A percentile compares a stretch with the other conserved stretches of the same genome.
Conservation (phyloP, 2,329 filamentous ascomycete genomes). For the Diaporthe sp. region DNA sequence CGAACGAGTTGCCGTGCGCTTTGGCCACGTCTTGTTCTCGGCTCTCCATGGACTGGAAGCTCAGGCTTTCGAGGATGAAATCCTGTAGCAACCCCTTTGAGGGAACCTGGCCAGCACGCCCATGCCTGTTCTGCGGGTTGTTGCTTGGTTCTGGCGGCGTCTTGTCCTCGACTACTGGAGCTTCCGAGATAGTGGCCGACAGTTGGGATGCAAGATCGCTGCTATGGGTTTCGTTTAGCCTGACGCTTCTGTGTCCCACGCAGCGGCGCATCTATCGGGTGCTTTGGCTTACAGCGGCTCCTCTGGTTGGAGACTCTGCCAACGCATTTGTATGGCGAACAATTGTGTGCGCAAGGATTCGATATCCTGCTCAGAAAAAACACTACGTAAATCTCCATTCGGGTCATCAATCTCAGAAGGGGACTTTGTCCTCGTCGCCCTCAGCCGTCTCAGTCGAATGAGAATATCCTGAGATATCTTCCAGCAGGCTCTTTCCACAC, state of each 20-base stretch:
- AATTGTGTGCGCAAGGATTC: slow-evolving; percentile 12
- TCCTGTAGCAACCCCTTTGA: slow-evolving; percentile 26
- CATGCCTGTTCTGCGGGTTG: not conserved
- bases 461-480: slow-evolving; percentile 28
- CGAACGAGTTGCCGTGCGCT: slow-evolving; percentile 29
- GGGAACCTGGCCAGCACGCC: not conserved
- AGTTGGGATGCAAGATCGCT: not conserved
- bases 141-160: not conserved
- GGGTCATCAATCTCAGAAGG: not conserved
- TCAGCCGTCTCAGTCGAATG: slow-evolving; percentile 12
- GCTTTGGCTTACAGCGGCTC: not conserved
- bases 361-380: slow-evolving; percentile 21
- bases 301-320: not conserved
- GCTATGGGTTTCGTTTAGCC: not conserved
- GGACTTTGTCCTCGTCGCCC: not conserved
- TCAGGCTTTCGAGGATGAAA: slow-evolving; percentile 30
- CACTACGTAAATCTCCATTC: not conserved
- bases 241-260: not conserved
- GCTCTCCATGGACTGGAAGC: slow-evolving; percentile 27
- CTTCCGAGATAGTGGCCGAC: not conserved
- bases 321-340: slow-evolving; percentile 6
- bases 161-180: not conserved
- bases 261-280: not conserved
- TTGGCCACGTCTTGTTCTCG: slow-evolving; percentile 27
- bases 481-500: slow-evolving; percentile 23